Evolutionary conservation across 768 basidiomycete species (phyloP).

Genomic region (Chalciporus chontae): DNA sequence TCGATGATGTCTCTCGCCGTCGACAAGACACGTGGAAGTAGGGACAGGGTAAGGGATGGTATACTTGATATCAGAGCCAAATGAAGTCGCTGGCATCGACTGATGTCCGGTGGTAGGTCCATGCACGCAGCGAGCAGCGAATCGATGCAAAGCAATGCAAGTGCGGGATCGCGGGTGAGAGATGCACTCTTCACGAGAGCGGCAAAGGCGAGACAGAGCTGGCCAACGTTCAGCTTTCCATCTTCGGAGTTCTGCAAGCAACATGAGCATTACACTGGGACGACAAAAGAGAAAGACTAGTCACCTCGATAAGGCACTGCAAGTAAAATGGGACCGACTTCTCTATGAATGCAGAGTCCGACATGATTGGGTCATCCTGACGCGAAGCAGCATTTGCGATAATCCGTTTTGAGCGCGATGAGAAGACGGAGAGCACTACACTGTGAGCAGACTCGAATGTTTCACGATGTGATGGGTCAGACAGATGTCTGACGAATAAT

Average conservation of each 20-base stretch:
- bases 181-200: constrained; percentile 62
- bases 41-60: constrained; percentile 53
- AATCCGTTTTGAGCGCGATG: constrained; percentile 48
- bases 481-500: constrained; percentile 49
- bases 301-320: constrained; percentile 65
- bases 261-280: background rate
- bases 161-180: constrained; percentile 38
- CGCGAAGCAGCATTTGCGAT: constrained; percentile 8
- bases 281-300: constrained; percentile 10
- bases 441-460: constrained; percentile 89
- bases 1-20: constrained; percentile 39
- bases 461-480: constrained; percentile 57
- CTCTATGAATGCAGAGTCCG: constrained; percentile 41
- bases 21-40: constrained; percentile 55
- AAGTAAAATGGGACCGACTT: constrained; percentile 74
- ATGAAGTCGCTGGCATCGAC: constrained; percentile 50
- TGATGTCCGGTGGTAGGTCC: constrained; percentile 15
- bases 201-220: constrained; percentile 73
- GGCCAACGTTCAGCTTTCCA: constrained; percentile 55
- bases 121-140: constrained; percentile 49
- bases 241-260: constrained; percentile 56
- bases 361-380: constrained; percentile 5
- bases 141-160: constrained; percentile 71
- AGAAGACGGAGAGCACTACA: constrained; percentile 71
- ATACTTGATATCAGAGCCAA: constrained; percentile 64